These are phyloP conservation scores for Kwoniella botswanensis DNA, from an alignment of 768 basidiomycete species.

Conservation along the genomic window DNA sequence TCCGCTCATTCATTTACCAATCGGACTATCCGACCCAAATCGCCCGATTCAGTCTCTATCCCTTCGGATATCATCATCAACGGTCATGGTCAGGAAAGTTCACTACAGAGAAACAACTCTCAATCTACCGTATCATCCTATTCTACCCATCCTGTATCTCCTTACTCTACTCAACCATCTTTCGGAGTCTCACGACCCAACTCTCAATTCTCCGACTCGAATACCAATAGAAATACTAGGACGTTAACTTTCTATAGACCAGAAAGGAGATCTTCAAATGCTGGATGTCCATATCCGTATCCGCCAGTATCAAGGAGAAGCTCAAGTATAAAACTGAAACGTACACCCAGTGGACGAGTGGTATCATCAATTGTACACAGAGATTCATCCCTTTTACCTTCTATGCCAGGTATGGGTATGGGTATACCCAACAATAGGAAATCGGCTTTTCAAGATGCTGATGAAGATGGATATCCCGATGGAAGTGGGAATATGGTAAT, in stretches of 20 bases:
- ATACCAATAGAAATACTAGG: slow-evolving; percentile 10
- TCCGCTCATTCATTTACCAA: slow-evolving; percentile 1
- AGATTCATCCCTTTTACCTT: slow-evolving; percentile 1
- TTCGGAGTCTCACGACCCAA: slow-evolving; percentile 9
- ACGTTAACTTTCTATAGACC: slow-evolving; percentile 5
- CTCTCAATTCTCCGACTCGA: neutral
- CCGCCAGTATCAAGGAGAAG: neutral
- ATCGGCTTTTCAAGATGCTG: slow-evolving; percentile 1
- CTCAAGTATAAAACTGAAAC: neutral
- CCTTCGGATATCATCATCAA: slow-evolving; percentile 13
- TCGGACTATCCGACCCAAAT: slow-evolving; percentile 3
- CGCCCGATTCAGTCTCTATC: slow-evolving; percentile 4
- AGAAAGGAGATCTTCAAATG: slow-evolving; percentile 3
- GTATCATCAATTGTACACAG: neutral
- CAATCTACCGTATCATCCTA: slow-evolving; percentile 9
- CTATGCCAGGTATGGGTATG: neutral
- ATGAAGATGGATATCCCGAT: slow-evolving; percentile 9
- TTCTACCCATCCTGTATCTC: slow-evolving; percentile 4
- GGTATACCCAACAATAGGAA: neutral
- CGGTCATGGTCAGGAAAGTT: neutral
- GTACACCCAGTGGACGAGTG: slow-evolving; percentile 4
- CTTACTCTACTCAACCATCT: slow-evolving; percentile 15
- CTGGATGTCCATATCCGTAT: neutral
- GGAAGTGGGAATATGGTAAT: neutral
- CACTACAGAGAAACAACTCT: neutral